Evolutionary conservation across 106 monocot genomes (phyloP).

Genomic region (Dactylorhiza incarnata): DNA sequence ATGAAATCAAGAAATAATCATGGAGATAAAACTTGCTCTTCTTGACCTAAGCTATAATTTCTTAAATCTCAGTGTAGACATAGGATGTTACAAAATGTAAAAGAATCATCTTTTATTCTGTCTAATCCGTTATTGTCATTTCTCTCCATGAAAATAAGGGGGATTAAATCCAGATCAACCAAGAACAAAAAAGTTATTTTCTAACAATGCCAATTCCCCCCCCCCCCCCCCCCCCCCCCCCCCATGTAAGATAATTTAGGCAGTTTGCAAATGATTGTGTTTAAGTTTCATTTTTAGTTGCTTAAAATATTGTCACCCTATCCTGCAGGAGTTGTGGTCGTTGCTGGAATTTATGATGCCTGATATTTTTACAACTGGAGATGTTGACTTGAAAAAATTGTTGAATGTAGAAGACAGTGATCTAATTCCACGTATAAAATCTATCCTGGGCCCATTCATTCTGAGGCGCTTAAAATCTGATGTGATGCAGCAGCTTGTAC

Average conservation of each 20-base stretch:
- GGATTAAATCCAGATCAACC: no score
- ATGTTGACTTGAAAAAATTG: constrained; percentile 73
- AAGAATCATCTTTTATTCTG: no score
- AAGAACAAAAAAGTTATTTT: no score
- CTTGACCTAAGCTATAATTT: no score
- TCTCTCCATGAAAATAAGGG: no score
- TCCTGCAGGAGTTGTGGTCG: constrained; percentile 92
- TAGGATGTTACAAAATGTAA: no score
- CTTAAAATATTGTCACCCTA: not conserved
- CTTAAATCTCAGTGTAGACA: no score
- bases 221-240: no score
- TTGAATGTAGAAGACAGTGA: constrained; percentile 64
- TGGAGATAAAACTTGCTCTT: no score
- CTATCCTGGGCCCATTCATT: constrained; percentile 96
- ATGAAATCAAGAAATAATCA: no score
- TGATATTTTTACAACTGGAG: constrained; percentile 87
- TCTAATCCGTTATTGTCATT: no score
- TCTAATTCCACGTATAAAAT: constrained; percentile 84
- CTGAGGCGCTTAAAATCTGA: constrained; percentile 93
- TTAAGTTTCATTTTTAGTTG: not conserved
- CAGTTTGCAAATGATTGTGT: not conserved
- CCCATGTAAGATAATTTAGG: not conserved
- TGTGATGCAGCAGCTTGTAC: constrained; percentile 98
- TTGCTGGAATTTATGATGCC: constrained; percentile 99
- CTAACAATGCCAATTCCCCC: no score